Evolutionary conservation across 2,329 filamentous ascomycete species (phyloP), one percentile per base, ranked within the genome.

Genomic region (Escovopsis weberi): DNA sequence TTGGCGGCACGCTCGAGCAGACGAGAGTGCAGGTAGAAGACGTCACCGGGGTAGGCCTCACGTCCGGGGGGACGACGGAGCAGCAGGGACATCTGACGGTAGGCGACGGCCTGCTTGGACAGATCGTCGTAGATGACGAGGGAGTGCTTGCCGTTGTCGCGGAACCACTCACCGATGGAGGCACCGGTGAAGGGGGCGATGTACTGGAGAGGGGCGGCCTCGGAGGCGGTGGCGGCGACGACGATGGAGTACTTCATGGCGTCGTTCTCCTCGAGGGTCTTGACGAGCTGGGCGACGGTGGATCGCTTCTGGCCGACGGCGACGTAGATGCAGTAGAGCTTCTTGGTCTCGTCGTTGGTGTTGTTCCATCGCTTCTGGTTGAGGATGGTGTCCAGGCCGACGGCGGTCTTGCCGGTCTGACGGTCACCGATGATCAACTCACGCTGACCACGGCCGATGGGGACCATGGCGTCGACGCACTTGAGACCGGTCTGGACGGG

Each of bases 381-480:
- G 50, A 98, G 82, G 58, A 98, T 96, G 67, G 89, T 80, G 67
- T 98, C 91, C 50, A 98, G 85, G 61, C 83, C 89, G 65, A 98
- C 89, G 60, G 91, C 91, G 64, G 91, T 98, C 84, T 98, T 98
- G 70, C 91, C 91, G 59, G 91, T 98, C 74, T 98, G 91, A 87
- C 91, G 91, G 67, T 98, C 91, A 76, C 91, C 91, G 70, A 98
- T 98, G 69, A 98, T 96, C 79, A 98, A 75, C 77, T 98, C 91
- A 89, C 91, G 91, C 79, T 98, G 91, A 64, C 91, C 91, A 89
- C 91, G 91, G 67, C 91, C 91, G 60, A 98, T 95, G 60, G 91
- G 91, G 59, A 98, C 91, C 91, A 98, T 96, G 72, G 91, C 88
- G 66, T 98, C 91, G 74, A 98, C 78, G 59, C 86, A 94, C 80